phyloP scores from a whole-genome alignment of 1,284 basidiomycete genomes.

The Pulveroboletus ridleyi region DNA sequence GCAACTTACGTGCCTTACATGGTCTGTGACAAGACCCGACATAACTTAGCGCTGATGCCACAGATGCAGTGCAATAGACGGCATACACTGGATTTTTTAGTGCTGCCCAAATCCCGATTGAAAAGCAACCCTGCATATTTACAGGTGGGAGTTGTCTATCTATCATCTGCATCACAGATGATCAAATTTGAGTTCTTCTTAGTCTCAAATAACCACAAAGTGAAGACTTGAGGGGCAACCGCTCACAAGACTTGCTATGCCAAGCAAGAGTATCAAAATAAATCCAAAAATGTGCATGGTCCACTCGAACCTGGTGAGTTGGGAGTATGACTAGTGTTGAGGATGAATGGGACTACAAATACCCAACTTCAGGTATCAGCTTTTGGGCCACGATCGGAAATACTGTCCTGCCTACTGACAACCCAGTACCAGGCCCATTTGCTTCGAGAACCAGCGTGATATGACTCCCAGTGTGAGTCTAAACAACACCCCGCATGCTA shows the following conservation, averaged over 20 bases:
- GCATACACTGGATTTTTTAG: constrained; percentile 49
- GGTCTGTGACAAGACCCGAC: too few species aligned
- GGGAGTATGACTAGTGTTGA: neutral
- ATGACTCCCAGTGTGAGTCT: constrained; percentile 49
- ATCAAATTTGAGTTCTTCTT: constrained; percentile 21
- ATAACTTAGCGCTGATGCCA: constrained; percentile 19
- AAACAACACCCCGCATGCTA: constrained; percentile 45
- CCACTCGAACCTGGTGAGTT: constrained; percentile 44
- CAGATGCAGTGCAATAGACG: constrained; percentile 47
- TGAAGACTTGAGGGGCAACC: neutral
- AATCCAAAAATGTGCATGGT: constrained; percentile 54
- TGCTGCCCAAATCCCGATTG: constrained; percentile 44
- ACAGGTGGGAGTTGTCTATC: constrained; percentile 48
- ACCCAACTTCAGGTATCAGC: constrained; percentile 45
- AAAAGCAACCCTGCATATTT: constrained; percentile 48
- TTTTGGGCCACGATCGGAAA: constrained; percentile 50
- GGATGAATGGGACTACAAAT: constrained; percentile 12
- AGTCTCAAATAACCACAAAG: neutral
- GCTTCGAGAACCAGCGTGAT: constrained; percentile 54
- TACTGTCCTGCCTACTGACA: constrained; percentile 50
- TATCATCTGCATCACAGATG: constrained; percentile 46
- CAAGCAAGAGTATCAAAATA: constrained; percentile 44
- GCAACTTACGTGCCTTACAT: too few species aligned
- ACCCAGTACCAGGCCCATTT: constrained; percentile 48
- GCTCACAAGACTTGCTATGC: constrained; percentile 44